Base-by-base conservation (phyloP, 1,284 basidiomycete genomes). In the Cystobasidium sp. region DNA sequence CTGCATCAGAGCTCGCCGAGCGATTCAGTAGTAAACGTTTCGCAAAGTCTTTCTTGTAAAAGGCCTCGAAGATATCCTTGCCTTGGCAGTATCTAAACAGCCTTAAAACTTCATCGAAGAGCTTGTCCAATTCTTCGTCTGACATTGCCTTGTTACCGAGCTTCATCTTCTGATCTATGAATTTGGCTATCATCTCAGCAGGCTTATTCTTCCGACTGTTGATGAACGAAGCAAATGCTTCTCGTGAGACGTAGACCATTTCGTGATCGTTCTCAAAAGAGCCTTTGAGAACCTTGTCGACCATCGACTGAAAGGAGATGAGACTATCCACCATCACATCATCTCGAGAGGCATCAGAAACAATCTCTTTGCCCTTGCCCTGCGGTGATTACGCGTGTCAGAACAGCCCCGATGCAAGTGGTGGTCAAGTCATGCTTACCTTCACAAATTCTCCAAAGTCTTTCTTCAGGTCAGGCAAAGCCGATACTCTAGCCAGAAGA, bases 131-230 rank as follows among this genome's bases (percentile, higher is more conserved):
- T 74, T 88, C 88, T 7, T 83, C 84, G 75, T 95, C 92, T 10
- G 87, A 88, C 75, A 87, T 86, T 14, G 86, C 85, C 61, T 89
- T 89, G 81, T 94, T 93, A 0, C 95, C 94, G 74, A 88, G 88
- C 53, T 93, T 87, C 88, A 98, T 90, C 49, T 90, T 88, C 58
- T 86, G 86, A 82, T 98, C 95, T 52, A 98, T 85, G 80, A 92
- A 89, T 81, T 93, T 94, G 12, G 97, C 96, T 37, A 74, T 91
- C 87, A 95, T 90, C 83, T 97, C 95, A 0, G 96, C 95, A 5
- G 94, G 94, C 77, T 92, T 94, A 80, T 90, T 91, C 69, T 89
- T 88, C 24, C 94, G 87, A 31, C 87, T 86, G 80, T 90, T 91
- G 84, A 98, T 91, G 46, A 92, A 93, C 14, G 82, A 83, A n/a